Evolutionary conservation across 495 filamentous ascomycete genomes (phyloP).

Genomic region (Tuber aestivum): DNA sequence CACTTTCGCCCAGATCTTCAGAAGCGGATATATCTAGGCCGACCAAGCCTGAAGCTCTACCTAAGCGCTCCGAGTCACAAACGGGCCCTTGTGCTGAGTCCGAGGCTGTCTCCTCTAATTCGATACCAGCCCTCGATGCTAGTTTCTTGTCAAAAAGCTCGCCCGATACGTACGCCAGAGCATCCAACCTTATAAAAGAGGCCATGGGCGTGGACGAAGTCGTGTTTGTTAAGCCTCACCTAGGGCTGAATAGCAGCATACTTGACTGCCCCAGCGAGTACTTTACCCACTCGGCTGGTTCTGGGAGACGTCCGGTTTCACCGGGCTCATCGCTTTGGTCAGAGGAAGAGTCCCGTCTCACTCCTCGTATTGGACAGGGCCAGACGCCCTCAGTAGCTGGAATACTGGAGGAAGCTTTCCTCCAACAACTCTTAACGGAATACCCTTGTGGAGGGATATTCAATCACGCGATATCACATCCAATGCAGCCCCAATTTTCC

Average conservation of each 20-base stretch:
- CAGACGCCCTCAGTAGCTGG: background rate
- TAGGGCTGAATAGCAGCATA: background rate
- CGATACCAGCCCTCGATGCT: background rate
- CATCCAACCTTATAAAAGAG: constrained; percentile 42
- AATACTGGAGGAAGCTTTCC: background rate
- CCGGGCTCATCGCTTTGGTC: background rate
- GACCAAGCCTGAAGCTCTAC: background rate
- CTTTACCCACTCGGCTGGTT: background rate
- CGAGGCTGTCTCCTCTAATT: background rate
- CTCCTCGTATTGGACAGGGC: background rate
- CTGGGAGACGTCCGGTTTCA: background rate
- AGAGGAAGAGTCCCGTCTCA: background rate
- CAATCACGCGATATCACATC: background rate
- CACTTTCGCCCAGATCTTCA: too few relatives aligned
- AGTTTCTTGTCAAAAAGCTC: background rate
- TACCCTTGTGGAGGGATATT: background rate
- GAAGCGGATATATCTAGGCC: too few relatives aligned
- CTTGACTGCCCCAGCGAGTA: background rate
- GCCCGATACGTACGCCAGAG: constrained; percentile 17
- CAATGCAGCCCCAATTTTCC: background rate
- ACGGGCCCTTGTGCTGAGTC: too few relatives aligned
- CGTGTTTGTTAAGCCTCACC: constrained; percentile 42
- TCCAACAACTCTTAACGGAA: background rate
- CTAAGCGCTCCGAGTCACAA: too few relatives aligned
- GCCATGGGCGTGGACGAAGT: constrained; percentile 47